A percentile compares a stretch with the other conserved stretches of the same genome.
phyloP scores from a whole-genome alignment of 352 stramenopile genomes.

The Thalassiosira pacifica region DNA sequence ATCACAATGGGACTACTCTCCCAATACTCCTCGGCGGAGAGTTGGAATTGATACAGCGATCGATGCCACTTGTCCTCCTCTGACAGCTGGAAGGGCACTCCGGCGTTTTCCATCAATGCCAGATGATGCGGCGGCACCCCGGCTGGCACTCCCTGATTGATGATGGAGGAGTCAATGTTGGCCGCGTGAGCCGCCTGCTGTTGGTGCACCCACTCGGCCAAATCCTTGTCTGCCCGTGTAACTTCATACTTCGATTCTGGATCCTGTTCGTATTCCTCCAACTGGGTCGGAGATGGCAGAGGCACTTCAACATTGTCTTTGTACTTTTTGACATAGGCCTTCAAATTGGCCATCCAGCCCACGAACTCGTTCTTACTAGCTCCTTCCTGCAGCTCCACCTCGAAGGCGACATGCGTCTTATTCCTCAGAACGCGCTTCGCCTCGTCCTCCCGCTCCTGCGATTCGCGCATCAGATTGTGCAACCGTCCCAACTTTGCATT shows the following conservation, averaged over 20 bases:
- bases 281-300: neutral
- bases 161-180: no score
- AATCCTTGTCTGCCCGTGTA: no score
- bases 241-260: no score
- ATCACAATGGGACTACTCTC: slow-evolving; percentile 20
- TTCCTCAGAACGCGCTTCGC: slow-evolving; percentile 10
- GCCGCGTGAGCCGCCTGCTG: no score
- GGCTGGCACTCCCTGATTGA: no score
- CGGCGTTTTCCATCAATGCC: neutral
- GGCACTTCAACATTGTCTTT: no score
- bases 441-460: slow-evolving; percentile 5
- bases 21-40: slow-evolving; percentile 12
- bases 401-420: neutral
- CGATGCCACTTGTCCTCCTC: slow-evolving; percentile 19
- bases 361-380: neutral
- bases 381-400: neutral
- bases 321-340: slow-evolving; percentile 24
- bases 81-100: neutral
- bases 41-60: neutral
- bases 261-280: neutral
- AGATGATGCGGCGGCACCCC: neutral
- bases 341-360: neutral
- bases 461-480: slow-evolving; percentile 28
- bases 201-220: no score
- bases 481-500: neutral